Evolutionary conservation across 148 eudicot species (phyloP), one percentile per base, ranked within the genome.

Genomic region (Rhododendron molle): DNA sequence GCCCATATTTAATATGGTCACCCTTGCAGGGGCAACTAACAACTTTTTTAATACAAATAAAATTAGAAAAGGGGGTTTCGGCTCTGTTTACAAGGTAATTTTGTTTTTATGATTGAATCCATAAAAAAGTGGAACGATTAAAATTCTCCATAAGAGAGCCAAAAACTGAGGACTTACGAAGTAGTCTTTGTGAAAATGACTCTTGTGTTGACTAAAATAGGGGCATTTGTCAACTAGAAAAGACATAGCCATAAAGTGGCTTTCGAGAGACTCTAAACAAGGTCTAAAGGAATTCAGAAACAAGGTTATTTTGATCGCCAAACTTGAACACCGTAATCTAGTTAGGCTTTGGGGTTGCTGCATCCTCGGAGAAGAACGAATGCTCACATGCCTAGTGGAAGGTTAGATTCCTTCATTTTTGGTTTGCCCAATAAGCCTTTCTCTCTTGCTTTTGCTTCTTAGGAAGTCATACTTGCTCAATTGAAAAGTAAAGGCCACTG

Each of bases 21-120:
- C 50, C 14, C n/a, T 23, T 78, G 52, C 3, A 43, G 30, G 2
- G 52, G 34, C 81, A 78, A 78, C 81, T 4, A 78, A 78, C 81
- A 78, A 78, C 28, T 78, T 78, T 44, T 44, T 52, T 78, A 20
- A 78, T 18, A 44, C 50, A 40, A 78, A 78, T 44, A 86, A 81
- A 67, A 81, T 86, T 67, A 84, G 87, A 54, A 26, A 86, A 72
- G 84, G 60, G 7, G 23, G 21, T 54, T 54, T 54, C 18, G 23
- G 60, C 21, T 54, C 23, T 16, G 60, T 54, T 16, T 54, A 54
- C 60, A 16, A 54, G 60, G 60, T 81, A 85, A 28, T 18, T 43
- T n/a, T n/a, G 60, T 16, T 54, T 54, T 7, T 54, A 0, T 52
- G 21, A 4, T 4, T 18, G 21, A 54, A 54, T 16, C 7, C 58